phyloP scores from a whole-genome alignment of 495 filamentous ascomycete species.

The Annulohypoxylon nitens region DNA sequence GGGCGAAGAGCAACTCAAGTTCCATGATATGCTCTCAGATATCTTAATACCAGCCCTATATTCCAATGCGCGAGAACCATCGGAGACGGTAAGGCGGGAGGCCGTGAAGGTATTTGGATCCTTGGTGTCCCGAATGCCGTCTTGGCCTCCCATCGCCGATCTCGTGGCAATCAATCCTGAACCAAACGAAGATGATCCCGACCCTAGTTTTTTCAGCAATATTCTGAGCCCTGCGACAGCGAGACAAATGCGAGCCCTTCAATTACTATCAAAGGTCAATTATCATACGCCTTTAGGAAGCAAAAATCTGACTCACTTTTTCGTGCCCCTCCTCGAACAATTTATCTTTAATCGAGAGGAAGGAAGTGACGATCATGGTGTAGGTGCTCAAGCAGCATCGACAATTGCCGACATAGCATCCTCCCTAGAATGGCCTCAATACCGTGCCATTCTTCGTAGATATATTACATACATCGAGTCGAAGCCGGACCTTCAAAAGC shows the following conservation, averaged over 20 bases:
- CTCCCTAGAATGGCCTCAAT: conserved; percentile 92
- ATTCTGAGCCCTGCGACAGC: conserved; percentile 92
- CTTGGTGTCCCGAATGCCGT: conserved; percentile 76
- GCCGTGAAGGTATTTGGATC: conserved; percentile 81
- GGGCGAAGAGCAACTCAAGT: conserved; percentile 51
- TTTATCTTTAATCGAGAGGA: conserved; percentile 86
- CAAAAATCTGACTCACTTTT: conserved; percentile 84
- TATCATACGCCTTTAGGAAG: conserved; percentile 72
- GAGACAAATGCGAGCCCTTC: conserved; percentile 85
- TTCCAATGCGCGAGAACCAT: conserved; percentile 76
- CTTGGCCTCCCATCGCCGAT: conserved; percentile 77
- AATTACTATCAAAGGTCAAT: conserved; percentile 76
- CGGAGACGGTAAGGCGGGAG: conserved; percentile 87
- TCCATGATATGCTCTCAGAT: conserved; percentile 64
- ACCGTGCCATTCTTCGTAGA: conserved; percentile 81
- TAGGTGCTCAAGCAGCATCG: conserved; percentile 82
- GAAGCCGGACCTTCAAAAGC: conserved; percentile 87
- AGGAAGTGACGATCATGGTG: conserved; percentile 82
- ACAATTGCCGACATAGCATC: conserved; percentile 79
- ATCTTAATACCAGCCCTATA: conserved; percentile 82
- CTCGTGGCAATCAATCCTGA: conserved; percentile 78
- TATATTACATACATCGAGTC: conserved; percentile 83
- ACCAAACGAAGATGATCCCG: conserved; percentile 75
- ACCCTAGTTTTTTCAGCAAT: conserved; percentile 94
- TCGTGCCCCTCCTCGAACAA: conserved; percentile 92